phyloP scores from a whole-genome alignment of 257 asterid species.

The Capsicum pubescens region DNA sequence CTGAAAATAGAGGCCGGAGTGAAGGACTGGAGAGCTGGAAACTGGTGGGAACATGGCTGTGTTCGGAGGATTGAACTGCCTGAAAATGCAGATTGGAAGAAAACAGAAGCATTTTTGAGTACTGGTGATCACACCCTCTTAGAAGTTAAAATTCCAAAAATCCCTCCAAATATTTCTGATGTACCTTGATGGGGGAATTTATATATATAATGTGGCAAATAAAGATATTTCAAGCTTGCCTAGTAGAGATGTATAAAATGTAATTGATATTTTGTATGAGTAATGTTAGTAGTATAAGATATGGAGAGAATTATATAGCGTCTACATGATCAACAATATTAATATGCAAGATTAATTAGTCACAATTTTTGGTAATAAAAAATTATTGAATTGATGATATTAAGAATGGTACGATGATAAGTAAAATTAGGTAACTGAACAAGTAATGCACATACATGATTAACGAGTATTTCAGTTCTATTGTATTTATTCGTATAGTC shows the following conservation, averaged over 20 bases:
- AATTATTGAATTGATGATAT: too few species aligned
- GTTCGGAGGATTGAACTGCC: slow-evolving; percentile 81
- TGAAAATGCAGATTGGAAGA: slow-evolving; percentile 59
- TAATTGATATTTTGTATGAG: not conserved
- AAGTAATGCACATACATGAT: too few species aligned
- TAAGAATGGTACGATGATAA: too few species aligned
- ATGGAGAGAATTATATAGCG: not conserved
- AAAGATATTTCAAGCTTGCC: slow-evolving; percentile 2
- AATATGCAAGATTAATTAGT: not conserved
- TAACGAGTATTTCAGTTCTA: too few species aligned
- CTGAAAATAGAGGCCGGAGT: slow-evolving; percentile 43
- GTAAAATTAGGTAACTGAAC: too few species aligned
- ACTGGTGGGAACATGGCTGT: slow-evolving; percentile 90
- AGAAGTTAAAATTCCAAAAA: slow-evolving; percentile 64
- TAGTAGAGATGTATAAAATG: slow-evolving; percentile 24
- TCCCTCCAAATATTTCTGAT: not conserved
- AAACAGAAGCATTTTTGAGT: slow-evolving; percentile 57
- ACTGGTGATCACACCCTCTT: slow-evolving; percentile 42
- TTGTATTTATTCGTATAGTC: too few species aligned
- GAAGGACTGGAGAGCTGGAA: slow-evolving; percentile 60
- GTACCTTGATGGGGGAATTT: not conserved
- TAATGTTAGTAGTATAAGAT: not conserved
- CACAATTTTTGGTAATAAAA: too few species aligned
- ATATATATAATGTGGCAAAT: not conserved
- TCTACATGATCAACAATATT: not conserved